A percentile compares a stretch with the other conserved stretches of the same genome.
Conservation (phyloP, 2,329 filamentous ascomycete species). For the Allantophomopsis lycopodina region DNA sequence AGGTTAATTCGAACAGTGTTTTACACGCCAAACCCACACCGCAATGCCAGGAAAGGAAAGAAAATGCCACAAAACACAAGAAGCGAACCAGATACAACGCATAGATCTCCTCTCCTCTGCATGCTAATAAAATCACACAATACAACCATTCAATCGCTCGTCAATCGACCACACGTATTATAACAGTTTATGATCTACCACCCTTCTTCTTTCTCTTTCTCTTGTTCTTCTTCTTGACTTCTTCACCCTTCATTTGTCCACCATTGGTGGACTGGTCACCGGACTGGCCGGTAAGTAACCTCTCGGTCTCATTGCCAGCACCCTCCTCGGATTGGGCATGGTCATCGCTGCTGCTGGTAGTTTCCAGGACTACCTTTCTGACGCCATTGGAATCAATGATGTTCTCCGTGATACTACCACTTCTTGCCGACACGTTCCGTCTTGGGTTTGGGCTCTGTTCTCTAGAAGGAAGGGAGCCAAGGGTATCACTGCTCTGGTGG, state of each 20-base stretch:
- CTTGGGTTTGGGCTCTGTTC: conserved; percentile 19
- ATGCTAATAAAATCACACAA: too few species aligned
- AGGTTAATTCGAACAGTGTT: too few species aligned
- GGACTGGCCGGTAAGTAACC: too few species aligned
- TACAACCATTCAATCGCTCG: too few species aligned
- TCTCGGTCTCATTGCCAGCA: neutral
- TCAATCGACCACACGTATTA: too few species aligned
- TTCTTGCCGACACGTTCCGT: conserved; percentile 40
- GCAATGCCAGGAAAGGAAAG: too few species aligned
- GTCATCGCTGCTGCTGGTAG: conserved; percentile 26
- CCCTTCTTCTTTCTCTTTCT: conserved; percentile 14
- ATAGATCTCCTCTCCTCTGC: too few species aligned
- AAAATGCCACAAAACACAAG: too few species aligned
- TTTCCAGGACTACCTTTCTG: conserved; percentile 63
- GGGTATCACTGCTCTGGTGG: conserved; percentile 14
- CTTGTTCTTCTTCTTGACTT: conserved; percentile 14
- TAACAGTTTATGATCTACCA: conserved; percentile 2
- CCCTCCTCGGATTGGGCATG: neutral
- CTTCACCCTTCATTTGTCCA: conserved; percentile 5
- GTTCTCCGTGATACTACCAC: conserved; percentile 68
- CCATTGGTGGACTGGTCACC: neutral
- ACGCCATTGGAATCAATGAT: conserved; percentile 62
- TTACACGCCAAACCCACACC: too few species aligned
- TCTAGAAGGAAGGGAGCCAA: conserved; percentile 13
- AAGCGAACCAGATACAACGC: too few species aligned